Evolutionary conservation across 108 stramenopile species (phyloP).

Genomic region (Nitzschia sp.): DNA sequence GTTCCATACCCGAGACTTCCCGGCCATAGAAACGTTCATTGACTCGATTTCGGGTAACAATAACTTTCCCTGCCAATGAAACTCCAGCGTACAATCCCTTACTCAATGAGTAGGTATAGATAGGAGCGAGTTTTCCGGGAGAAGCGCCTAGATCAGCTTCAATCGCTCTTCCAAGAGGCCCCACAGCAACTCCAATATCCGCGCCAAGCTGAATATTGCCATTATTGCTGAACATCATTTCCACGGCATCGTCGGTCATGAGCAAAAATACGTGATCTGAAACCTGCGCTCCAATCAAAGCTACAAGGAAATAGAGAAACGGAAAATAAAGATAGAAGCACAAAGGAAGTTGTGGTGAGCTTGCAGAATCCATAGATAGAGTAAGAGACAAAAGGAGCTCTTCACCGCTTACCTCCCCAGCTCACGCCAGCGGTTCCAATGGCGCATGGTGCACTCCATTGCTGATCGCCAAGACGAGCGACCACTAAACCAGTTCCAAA

Average conservation of each 20-base stretch:
- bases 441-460: constrained; percentile 89
- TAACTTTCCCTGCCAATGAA: constrained; percentile 89
- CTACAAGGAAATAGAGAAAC: constrained; percentile 24
- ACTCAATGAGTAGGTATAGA: constrained; percentile 91
- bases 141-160: constrained; percentile 85
- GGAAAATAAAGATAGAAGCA: not conserved
- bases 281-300: constrained; percentile 80
- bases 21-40: constrained; percentile 96
- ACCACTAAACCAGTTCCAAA: constrained; percentile 90
- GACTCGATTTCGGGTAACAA: constrained; percentile 83
- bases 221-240: constrained; percentile 72
- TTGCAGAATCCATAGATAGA: no score
- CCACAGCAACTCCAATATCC: constrained; percentile 92
- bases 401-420: constrained; percentile 70
- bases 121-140: constrained; percentile 68
- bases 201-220: constrained; percentile 91
- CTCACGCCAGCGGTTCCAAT: constrained; percentile 82
- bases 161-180: constrained; percentile 89
- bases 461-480: constrained; percentile 58
- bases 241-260: constrained; percentile 91
- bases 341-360: no score
- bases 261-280: constrained; percentile 93
- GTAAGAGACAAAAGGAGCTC: no score
- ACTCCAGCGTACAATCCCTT: constrained; percentile 95
- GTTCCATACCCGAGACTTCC: constrained; percentile 55